Base-by-base conservation (phyloP, 1,139 yeast species). In the Scheffersomyces quercinus region DNA sequence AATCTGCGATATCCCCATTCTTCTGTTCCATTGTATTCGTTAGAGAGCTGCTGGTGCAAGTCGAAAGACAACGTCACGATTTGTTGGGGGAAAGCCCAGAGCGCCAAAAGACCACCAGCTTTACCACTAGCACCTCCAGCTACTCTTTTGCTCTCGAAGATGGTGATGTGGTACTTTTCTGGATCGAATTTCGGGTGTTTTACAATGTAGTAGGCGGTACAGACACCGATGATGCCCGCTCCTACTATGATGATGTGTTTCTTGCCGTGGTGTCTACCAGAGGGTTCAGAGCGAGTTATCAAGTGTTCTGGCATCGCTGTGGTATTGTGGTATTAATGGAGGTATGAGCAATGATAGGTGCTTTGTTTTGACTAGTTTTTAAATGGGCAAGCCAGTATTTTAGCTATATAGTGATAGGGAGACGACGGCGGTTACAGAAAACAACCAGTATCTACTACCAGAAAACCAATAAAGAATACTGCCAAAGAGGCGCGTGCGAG, bases 121-220 rank as follows among this genome's bases (percentile, higher is more conserved):
- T 93, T 93, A 44, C 99, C 99, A 34, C 91, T 82, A 13, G 99
- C 99, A 34, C 97, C 99, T 39, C 97, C 96, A 0, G 98, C 99
- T 3, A 93, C 96, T 56, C 96, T 76, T 53, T 88, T 87, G 43
- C 95, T 85, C 64, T 93, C 99, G 16, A 93, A 65, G n/a, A 93
- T 79, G 13, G 97, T 88, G 51, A 93, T 87, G 56, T 88, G 90
- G 58, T 87, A 83, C 46, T 81, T 83, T 28, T 71, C 68, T 0
- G 88, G 80, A 56, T 86, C 85, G 61, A 84, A 93, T 44, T 77
- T 75, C 4, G 96, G 93, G 62, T 93, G 98, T 48, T 79, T 79
- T 4, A 95, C 87, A 39, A 93, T 66, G 57, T 84, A 93, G 65
- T 88, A 93, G 2, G 98, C 98, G 1, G 95, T 88, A 62, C 97